These are phyloP conservation scores for Lactifluus echinatus DNA, from an alignment of 768 basidiomycete species.

Conservation along the genomic window DNA sequence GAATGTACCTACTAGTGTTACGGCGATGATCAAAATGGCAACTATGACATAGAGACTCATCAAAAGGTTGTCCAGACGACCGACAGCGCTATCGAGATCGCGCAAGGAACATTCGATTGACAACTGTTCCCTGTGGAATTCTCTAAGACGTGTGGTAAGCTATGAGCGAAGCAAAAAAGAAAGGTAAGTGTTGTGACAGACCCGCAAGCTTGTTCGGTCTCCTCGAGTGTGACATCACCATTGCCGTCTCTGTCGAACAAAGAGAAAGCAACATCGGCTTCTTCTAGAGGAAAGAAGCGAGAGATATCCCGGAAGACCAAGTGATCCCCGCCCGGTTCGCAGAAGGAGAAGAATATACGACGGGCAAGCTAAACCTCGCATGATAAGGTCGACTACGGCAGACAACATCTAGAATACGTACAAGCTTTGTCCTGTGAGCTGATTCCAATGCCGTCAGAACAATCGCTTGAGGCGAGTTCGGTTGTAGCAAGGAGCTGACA, in stretches of 20 bases:
- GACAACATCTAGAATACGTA: constrained; percentile 24
- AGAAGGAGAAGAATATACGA: constrained; percentile 80
- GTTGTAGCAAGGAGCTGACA: constrained; percentile 67
- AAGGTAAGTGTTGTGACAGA: constrained; percentile 22
- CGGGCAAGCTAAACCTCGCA: constrained; percentile 53
- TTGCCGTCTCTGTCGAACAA: constrained; percentile 67
- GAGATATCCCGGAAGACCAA: constrained; percentile 62
- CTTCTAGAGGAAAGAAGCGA: constrained; percentile 59
- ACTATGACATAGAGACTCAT: constrained; percentile 72
- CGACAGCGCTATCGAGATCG: constrained; percentile 84
- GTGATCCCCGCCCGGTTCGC: constrained; percentile 47
- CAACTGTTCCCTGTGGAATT: constrained; percentile 78
- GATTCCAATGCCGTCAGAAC: constrained; percentile 73
- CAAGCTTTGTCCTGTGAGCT: constrained; percentile 69
- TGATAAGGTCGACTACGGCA: background rate
- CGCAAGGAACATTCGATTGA: constrained; percentile 81
- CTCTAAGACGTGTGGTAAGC: constrained; percentile 32
- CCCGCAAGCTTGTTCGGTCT: constrained; percentile 70
- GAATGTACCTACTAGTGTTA: constrained; percentile 50
- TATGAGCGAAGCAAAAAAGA: background rate
- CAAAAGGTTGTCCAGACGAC: constrained; percentile 77
- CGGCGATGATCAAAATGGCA: constrained; percentile 69
- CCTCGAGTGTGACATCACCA: constrained; percentile 62
- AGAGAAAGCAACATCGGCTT: constrained; percentile 57
- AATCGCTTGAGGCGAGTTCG: constrained; percentile 76